These are phyloP conservation scores for Carex kokanica DNA, from an alignment of 176 grass and related monocot genomes.

Conservation along the genomic window DNA sequence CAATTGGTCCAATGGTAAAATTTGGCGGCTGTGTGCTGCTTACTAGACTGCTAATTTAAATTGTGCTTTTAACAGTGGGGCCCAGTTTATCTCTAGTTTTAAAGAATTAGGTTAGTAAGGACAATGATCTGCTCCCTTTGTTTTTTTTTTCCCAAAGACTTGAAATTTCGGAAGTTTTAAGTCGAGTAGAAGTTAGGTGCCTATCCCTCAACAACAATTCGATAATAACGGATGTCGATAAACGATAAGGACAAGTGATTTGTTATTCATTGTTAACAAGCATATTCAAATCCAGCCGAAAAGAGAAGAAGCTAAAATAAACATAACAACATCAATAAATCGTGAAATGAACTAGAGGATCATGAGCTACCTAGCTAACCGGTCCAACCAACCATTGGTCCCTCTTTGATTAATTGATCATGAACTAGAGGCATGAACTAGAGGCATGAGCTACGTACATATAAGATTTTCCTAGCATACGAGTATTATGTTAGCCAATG, in stretches of 20 bases:
- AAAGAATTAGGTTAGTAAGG: neutral
- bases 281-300: neutral
- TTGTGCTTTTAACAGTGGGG: neutral
- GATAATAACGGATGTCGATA: neutral
- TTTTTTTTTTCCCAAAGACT: neutral
- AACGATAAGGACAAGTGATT: neutral
- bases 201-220: neutral
- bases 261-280: too few relatives aligned
- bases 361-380: neutral
- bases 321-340: neutral
- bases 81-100: neutral
- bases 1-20: neutral
- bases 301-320: neutral
- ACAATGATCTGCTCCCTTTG: neutral
- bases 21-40: neutral
- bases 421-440: too few relatives aligned
- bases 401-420: too few relatives aligned
- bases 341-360: neutral
- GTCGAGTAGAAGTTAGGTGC: neutral
- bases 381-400: neutral
- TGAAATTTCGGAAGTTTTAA: neutral
- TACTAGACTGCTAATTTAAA: neutral
- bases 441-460: too few relatives aligned
- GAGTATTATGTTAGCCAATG: neutral
- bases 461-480: too few relatives aligned